Evolutionary conservation across 1,284 basidiomycete genomes (phyloP), one percentile per base, ranked within the genome.

Genomic region (Ustanciosporium gigantosporum): DNA sequence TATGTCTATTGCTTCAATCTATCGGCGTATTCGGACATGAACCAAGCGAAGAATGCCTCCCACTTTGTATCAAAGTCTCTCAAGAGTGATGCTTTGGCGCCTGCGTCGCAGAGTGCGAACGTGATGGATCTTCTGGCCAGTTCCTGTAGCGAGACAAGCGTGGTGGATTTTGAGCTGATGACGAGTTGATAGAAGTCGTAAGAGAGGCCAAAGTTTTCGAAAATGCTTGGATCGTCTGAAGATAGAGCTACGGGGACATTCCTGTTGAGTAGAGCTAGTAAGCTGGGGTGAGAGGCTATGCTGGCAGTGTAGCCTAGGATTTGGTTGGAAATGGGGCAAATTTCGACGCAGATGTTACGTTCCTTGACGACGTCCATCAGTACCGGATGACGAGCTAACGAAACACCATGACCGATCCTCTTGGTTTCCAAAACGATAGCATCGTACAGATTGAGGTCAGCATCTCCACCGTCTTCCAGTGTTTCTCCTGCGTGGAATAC

Each of bases 401-500:
- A 87, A 70, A 85, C 88, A 5, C 86, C 88, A 77, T 90, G 88
- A 0, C 88, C 88, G 46, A 89, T 89, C 14, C 88, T 83, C 68
- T 86, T 88, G 3, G 88, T 87, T 19, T 85, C 88, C 15, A 89
- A 80, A 24, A 88, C 74, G 35, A 90, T 84, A 3, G 88, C 88
- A 70, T 90, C 88, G 69, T 87, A 89, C 27, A 90, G 78, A 70
- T 90, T 90, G 39, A 82, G 74, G 64, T 90, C 88, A 14, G 86
- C 85, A 31, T 47, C 47, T 3, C 43, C 51, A 15, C 88, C 88
- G 68, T 89, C 88, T 5, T 85, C 85, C 15, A 87, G 80, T 0
- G 87, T 89, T 78, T 89, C 87, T 25, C 88, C 88, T 0, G 87
- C 88, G 67, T 90, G 89, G 61, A 90, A 85, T 36, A 90, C 83